Conservation (phyloP, 164 flowering plant genomes). For the Echeveria elegans region DNA sequence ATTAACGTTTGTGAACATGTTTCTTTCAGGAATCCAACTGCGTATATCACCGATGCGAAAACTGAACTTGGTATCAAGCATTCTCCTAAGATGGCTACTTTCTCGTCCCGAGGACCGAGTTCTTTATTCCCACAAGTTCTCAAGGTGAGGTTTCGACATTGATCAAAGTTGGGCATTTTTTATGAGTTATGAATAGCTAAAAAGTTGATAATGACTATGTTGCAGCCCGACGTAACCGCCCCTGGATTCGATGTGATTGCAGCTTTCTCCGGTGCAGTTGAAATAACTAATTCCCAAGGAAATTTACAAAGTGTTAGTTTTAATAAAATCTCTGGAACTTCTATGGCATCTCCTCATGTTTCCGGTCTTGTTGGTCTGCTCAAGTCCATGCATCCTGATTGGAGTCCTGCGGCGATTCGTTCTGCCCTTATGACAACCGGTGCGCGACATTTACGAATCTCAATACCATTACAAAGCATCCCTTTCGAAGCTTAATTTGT, state of each 20-base stretch:
- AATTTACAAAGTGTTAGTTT: background rate
- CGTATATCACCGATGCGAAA: background rate
- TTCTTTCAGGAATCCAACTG: background rate
- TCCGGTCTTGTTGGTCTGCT: conserved; percentile 1
- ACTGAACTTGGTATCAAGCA: background rate
- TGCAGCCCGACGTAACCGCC: background rate
- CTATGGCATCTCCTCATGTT: conserved; percentile 4
- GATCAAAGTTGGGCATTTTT: background rate
- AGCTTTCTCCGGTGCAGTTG: background rate
- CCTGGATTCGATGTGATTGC: background rate
- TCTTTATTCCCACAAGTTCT: background rate
- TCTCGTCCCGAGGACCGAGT: background rate
- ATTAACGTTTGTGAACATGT: background rate
- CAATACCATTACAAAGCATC: no score
- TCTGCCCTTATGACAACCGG: conserved; percentile 9
- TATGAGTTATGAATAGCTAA: background rate
- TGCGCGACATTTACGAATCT: background rate
- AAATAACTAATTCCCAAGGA: background rate
- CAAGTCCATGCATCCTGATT: background rate
- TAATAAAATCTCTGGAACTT: background rate
- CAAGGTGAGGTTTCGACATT: background rate
- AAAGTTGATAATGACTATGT: background rate
- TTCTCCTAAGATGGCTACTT: background rate
- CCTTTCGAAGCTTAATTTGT: background rate
- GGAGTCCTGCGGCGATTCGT: conserved; percentile 9